Evolutionary conservation across 495 filamentous ascomycete genomes (phyloP), one percentile per base, ranked within the genome.

Genomic region (Oleoguttula mirabilis): DNA sequence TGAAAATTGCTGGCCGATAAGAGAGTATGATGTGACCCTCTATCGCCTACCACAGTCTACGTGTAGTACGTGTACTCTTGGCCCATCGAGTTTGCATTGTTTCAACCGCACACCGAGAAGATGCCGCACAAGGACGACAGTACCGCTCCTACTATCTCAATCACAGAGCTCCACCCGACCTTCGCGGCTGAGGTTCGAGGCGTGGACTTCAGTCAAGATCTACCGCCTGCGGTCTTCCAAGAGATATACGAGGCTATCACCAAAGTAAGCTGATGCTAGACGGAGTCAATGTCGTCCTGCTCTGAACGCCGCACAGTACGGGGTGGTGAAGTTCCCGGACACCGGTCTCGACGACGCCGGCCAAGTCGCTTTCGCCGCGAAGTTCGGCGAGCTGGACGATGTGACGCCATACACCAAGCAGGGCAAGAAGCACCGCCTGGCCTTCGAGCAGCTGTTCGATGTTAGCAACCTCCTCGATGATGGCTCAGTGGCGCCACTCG

Each of bases 131-230:
- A 40, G 25, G 33, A 50, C 24, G 36, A 39, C 3, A 27, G 22
- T 21, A 21, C 14, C 27, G 14, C 14, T 8, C 14, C 27, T 8
- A 30, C 22, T 2, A 49, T 50, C 14, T 10, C 16, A 5, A 45
- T 71, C 56, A 61, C 60, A 21, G 54, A 66, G 42, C 55, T 75
- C 1, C 70, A 73, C 47, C 66, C 66, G 4, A 75, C 65, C 8
- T 76, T 74, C 46, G 71, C 60, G 3, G 73, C 72, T 2, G 70
- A 75, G 50, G 50, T 75, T 31, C 52, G 52, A 14, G 72, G 72
- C 4, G 64, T 75, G 10, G 60, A 76, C 48, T 71, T 74, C 41
- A 45, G 58, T 3, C 52, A 66, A 14, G 39, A 48, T 3, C 39
- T 73, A 7, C 59, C 56, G 3, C 55, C 68, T 8, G 61, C 68